phyloP scores from a whole-genome alignment of 2,329 filamentous ascomycete genomes.

The Beauveria sp. region DNA sequence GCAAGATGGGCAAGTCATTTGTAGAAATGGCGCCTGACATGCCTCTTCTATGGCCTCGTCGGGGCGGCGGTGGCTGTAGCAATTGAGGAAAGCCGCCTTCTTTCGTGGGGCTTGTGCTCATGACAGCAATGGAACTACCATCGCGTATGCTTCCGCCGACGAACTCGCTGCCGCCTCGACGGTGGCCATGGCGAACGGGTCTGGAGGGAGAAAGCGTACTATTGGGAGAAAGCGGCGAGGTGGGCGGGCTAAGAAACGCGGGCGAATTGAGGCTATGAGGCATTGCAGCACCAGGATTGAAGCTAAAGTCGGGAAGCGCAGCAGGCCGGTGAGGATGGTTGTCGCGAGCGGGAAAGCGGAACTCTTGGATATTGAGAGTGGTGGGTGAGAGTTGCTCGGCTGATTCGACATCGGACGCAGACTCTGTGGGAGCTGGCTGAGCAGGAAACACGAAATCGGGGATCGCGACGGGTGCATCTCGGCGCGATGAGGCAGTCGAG shows the following conservation, averaged over 20 bases:
- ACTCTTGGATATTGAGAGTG: slow-evolving; percentile 23
- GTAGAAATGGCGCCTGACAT: slow-evolving; percentile 73
- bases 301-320: slow-evolving; percentile 46
- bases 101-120: slow-evolving; percentile 65
- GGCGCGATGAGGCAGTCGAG: slow-evolving; percentile 4
- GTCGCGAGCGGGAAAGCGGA: slow-evolving; percentile 24
- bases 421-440: slow-evolving; percentile 34
- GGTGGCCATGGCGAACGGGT: slow-evolving; percentile 62
- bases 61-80: slow-evolving; percentile 42
- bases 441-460: slow-evolving; percentile 59
- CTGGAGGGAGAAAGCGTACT: slow-evolving; percentile 49
- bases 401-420: slow-evolving; percentile 19
- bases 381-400: background rate
- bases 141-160: slow-evolving; percentile 63
- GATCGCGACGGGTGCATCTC: slow-evolving; percentile 43
- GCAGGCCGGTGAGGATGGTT: slow-evolving; percentile 26
- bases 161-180: slow-evolving; percentile 78
- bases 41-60: slow-evolving; percentile 63
- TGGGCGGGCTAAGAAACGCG: slow-evolving; percentile 44
- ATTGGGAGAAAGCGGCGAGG: slow-evolving; percentile 44
- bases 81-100: slow-evolving; percentile 49
- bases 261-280: slow-evolving; percentile 24
- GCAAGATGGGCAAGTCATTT: slow-evolving; percentile 70
- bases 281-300: slow-evolving; percentile 42
- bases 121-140: slow-evolving; percentile 49